phyloP scores from a whole-genome alignment of 768 basidiomycete species.

The Cytidiella melzeri region DNA sequence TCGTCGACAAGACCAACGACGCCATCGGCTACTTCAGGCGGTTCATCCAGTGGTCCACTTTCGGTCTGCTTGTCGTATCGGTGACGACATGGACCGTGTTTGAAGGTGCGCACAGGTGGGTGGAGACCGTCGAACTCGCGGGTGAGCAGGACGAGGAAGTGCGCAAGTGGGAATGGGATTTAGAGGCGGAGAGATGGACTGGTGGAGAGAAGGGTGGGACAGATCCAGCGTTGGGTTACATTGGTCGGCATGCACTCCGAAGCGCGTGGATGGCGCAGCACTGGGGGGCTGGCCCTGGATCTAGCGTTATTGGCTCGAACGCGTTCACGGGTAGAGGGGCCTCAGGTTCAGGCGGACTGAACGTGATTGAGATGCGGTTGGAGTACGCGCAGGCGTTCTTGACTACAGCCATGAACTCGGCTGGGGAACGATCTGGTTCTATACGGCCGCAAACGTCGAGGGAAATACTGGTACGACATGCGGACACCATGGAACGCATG shows the following conservation, averaged over 20 bases:
- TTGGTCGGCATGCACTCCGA: conserved; percentile 55
- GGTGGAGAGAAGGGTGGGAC: conserved; percentile 51
- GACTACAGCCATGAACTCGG: conserved; percentile 40
- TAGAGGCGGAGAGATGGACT: conserved; percentile 57
- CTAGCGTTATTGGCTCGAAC: conserved; percentile 33
- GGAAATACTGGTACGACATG: conserved; percentile 52
- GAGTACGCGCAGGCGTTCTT: conserved; percentile 51
- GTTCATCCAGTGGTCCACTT: conserved; percentile 42
- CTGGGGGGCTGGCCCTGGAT: conserved; percentile 47
- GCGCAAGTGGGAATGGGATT: conserved; percentile 62
- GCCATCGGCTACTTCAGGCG: conserved; percentile 41
- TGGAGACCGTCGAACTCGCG: conserved; percentile 49
- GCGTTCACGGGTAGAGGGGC: conserved; percentile 28
- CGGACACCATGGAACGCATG: conserved; percentile 53
- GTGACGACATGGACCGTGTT: conserved; percentile 41
- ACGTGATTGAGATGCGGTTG: conserved; percentile 48
- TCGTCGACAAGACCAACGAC: conserved; percentile 29
- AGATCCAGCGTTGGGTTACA: conserved; percentile 61
- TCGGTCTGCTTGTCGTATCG: conserved; percentile 39
- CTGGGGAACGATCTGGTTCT: conserved; percentile 34
- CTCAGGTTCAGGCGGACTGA: conserved; percentile 30
- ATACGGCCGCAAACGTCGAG: conserved; percentile 45
- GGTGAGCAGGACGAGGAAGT: conserved; percentile 46
- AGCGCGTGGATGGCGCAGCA: conserved; percentile 68
- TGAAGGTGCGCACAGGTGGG: conserved; percentile 55